Base-by-base conservation (phyloP, 139 green algal genomes). In the Picochlorum sp. region DNA sequence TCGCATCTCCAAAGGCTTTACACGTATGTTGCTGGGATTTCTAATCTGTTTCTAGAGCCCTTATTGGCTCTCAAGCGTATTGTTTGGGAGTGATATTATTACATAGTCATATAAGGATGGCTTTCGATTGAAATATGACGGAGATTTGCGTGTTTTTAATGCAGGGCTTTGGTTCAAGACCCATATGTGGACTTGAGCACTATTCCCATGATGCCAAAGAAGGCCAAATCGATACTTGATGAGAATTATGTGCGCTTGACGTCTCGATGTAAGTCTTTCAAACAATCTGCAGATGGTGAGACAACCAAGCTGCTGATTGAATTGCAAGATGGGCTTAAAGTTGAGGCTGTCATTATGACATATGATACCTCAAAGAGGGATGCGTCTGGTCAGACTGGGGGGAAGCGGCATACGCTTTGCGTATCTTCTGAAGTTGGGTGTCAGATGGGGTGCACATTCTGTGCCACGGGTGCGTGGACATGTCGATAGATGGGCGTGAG, bases 361-460 rank as follows among this genome's bases (percentile, higher is more conserved):
- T 95, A 95, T 47, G 83, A 92, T 63, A 82, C 82, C 8, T 76
- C 68, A 66, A 54, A 38, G 10, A 20, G 34, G 21, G 45, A 31
- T 6, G 10, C 6, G 23, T 18, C 41, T 26, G 44, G 31, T 47
- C 62, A 50, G 49, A 47, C 21, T 21, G 64, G 76, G 37, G 44
- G 47, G n/a, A 6, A 41, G 3, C 77, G 92, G 2, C 68, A 76
- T 24, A 97, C 90, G 14, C 79, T 95, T 30, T 95, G 87, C 50
- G 82, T 95, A 9, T 92, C 84, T 1, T 88, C 75, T 8, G 81
- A 85, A 70, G 85, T 96, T 2, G 91, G 91, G 44, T 97, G 91
- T 72, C 70, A 87, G 63, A 97, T 98, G 92, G 88, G 84, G 31
- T 98, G 93, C 80, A 96, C 88, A 37, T 98, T 98, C 63, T 98